Evolutionary conservation across 2,329 filamentous ascomycete genomes (phyloP), one percentile per base, ranked within the genome.

Genomic region (Trichoderma sp.): DNA sequence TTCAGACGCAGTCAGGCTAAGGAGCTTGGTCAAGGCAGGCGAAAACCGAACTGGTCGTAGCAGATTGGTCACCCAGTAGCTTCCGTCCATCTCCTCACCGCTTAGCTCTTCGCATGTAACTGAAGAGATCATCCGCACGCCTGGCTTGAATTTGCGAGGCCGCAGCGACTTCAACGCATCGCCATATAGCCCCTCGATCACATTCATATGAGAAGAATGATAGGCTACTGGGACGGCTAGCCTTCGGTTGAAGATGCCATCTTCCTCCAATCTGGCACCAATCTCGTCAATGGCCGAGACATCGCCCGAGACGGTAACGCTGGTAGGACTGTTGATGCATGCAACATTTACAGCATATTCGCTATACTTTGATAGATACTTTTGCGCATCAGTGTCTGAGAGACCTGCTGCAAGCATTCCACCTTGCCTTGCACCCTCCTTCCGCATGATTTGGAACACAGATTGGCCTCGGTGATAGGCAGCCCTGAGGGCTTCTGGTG

Each of bases 161-260:
- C 57, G 31, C 2, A 73, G 47, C 8, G 47, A 53, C 62, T 43
- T 65, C 58, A 78, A 72, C n/a, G 72, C 71, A 5, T 70, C 29
- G 13, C 71, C 57, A 62, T 77, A 77, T 6, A 58, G 60, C 8
- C 60, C 59, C 52, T 72, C 73, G 31, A 76, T 74, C 11, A 70
- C 68, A 52, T 72, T 65, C 76, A 78, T 77, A 37, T 78, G 76
- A 62, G 72, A 72, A n/a, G 77, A 78, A 57, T 78, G 77, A 64
- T 78, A 86, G 5, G 83, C 83, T 4, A 81, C 80, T n/a, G 83
- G 80, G 8, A 85, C 80, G 24, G 79, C 77, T 3, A 85, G 78
- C 8, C 78, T 79, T 52, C 80, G 77, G 61, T 81, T 81, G 72
- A 85, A 84, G 4, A 83, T 70, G 24, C 78, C 75, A 52, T 81